Base-by-base conservation (phyloP, 2,329 filamentous ascomycete genomes). In the Aspergillus brasiliensis region DNA sequence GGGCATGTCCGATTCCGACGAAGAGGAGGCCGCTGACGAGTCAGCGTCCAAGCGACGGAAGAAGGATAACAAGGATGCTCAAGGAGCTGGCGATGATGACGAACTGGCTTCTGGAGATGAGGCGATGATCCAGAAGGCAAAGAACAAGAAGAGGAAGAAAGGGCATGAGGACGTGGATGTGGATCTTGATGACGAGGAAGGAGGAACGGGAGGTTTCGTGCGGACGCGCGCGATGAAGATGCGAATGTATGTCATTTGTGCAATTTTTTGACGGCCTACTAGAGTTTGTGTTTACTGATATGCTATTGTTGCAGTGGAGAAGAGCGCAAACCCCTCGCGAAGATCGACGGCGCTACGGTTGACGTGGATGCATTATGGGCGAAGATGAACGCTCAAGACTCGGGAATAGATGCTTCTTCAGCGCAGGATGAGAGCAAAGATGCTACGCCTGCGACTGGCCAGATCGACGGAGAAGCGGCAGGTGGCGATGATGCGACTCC, bases 91-190 rank as follows among this genome's bases (percentile, higher is more conserved):
- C 1, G 31, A 34, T 15, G 31, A 74, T 8, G 72, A 73, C 5
- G 80, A 78, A 38, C 70, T 85, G 3, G 81, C 84, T 59, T 85
- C 83, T 8, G 84, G 84, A 3, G 84, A 86, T 65, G 84, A 86
- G 65, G 80, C 75, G 7, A 85, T 81, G n/a, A 84, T 86, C 44
- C 74, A 74, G 57, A 83, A 81, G 62, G 79, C 77, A 15, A 78
- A 77, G 58, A 71, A 73, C 53, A 78, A 70, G 64, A 73, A 70
- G 58, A 59, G 69, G 58, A 82, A 78, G 64, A 72, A 71, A 42
- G 21, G 40, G 8, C 77, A 75, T 66, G 76, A 74, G 56, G 73
- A 76, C 55, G 74, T 76, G n/a, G 77, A 79, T 31, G 28, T 31
- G 28, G 31, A 34, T 34, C 31, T 34, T 34, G 31, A 34, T 34